Conservation (phyloP, 148 eudicot genomes). For the Arbutus unedo region DNA sequence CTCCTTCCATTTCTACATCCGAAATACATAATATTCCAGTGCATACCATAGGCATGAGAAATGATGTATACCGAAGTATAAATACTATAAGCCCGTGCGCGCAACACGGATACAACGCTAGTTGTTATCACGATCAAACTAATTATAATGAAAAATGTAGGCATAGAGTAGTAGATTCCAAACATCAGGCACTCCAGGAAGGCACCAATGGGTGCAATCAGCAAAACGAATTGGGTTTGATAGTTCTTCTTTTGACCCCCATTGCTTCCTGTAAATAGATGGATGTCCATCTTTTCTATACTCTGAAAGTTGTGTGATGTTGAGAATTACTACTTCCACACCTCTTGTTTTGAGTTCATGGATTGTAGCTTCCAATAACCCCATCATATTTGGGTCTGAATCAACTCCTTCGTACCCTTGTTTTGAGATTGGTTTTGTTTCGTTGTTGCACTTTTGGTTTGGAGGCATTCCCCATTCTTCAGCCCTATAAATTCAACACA, state of each 20-base stretch:
- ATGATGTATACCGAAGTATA: too few relatives aligned
- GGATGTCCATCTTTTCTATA: constrained; percentile 15
- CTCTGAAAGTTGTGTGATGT: constrained; percentile 48
- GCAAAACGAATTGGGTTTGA: constrained; percentile 16
- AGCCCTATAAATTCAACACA: constrained; percentile 20
- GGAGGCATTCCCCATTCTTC: constrained; percentile 44
- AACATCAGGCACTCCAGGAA: constrained; percentile 7
- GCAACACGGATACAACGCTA: too few relatives aligned
- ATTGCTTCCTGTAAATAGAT: constrained; percentile 19
- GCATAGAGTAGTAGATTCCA: not conserved
- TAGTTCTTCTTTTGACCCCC: constrained; percentile 22
- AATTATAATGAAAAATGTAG: not conserved
- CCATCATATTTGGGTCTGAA: constrained; percentile 39
- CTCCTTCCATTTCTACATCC: too few relatives aligned
- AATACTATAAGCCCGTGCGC: too few relatives aligned
- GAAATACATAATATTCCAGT: too few relatives aligned
- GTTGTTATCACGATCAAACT: not conserved
- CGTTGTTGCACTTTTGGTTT: constrained; percentile 44
- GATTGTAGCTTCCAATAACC: constrained; percentile 22
- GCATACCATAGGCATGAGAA: too few relatives aligned
- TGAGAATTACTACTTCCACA: constrained; percentile 32
- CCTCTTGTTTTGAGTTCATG: constrained; percentile 26
- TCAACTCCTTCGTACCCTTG: constrained; percentile 40
- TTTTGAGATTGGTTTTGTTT: constrained; percentile 35
- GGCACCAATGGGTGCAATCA: constrained; percentile 28